A percentile compares a stretch with the other conserved stretches of the same genome.
Evolutionary conservation across 2,329 filamentous ascomycete species (phyloP).

Genomic region (Hypoxylon sp.): DNA sequence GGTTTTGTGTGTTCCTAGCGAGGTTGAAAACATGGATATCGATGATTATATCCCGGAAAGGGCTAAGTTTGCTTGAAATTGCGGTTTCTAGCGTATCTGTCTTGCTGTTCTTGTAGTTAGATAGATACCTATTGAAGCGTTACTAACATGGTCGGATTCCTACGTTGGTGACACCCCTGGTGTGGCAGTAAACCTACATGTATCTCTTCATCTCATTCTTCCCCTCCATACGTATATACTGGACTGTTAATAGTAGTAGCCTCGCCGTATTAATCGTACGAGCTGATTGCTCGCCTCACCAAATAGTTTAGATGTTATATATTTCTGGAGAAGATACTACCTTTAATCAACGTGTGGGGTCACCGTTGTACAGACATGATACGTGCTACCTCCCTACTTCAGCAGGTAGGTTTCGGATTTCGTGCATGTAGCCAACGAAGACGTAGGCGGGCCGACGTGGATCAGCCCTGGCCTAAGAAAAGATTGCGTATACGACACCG

Average conservation of each 20-base stretch:
- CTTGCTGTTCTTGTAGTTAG: neutral
- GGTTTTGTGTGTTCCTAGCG: neutral
- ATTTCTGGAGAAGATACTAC: slow-evolving; percentile 18
- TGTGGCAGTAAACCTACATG: slow-evolving; percentile 25
- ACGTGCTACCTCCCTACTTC: slow-evolving; percentile 40
- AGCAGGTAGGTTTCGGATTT: slow-evolving; percentile 37
- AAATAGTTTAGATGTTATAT: slow-evolving; percentile 7
- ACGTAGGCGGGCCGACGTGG: slow-evolving; percentile 19
- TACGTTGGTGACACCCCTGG: slow-evolving; percentile 26
- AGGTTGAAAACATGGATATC: neutral
- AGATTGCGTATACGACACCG: slow-evolving; percentile 18
- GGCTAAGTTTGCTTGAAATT: neutral
- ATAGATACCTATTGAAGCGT: slow-evolving; percentile 11
- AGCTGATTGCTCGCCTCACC: slow-evolving; percentile 8
- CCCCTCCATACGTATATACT: slow-evolving; percentile 9
- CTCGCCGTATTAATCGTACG: slow-evolving; percentile 22
- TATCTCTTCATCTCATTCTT: slow-evolving; percentile 12
- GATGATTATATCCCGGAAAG: neutral
- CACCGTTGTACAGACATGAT: slow-evolving; percentile 22
- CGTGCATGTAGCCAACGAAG: slow-evolving; percentile 15
- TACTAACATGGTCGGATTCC: slow-evolving; percentile 7
- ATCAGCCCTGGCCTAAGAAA: slow-evolving; percentile 12
- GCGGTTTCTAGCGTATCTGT: neutral
- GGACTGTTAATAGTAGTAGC: slow-evolving; percentile 4
- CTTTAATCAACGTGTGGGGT: slow-evolving; percentile 25